Evolutionary conservation across 2,329 filamentous ascomycete species (phyloP), one percentile per base, ranked within the genome.

Genomic region (Byssochlamys sp.): DNA sequence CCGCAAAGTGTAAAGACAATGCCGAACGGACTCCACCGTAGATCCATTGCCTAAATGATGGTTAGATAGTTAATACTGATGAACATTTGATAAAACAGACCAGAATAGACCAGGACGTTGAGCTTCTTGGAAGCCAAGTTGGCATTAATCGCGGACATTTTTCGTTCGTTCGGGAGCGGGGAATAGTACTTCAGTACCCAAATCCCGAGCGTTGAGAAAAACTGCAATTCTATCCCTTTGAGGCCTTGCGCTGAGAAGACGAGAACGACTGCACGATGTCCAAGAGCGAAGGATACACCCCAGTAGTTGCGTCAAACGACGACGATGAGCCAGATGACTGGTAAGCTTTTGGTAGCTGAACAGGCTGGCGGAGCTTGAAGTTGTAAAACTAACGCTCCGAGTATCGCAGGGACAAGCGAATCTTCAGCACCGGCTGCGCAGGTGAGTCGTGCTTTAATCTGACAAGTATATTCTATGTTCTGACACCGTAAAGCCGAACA

Each of bases 281-380:
- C 11, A 83, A 84, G 61, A 77, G 82, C 58, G 79, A 82, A 60
- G 81, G 78, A 69, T 66, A 70, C 35, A 61, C 65, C 28, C 63
- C 65, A 61, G 69, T 71, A 29, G 64, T 72, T 19, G 69, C 74
- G 54, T 69, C 78, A 28, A 79, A 83, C 51, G 83, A 85, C 39
- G 89, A 92, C 58, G 91, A 96, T 74, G 92, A 96, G 74, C 89
- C 89, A 3, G 94, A 97, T 80, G 92, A 96, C 59, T 97, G 92
- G 94, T 97, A 78, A 74, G 83, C 19, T 55, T n/a, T 2, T 28
- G 9, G 39, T 26, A 9, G 12, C 7, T n/a, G 52, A 26, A 14
- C 33, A 33, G 52, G 53, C n/a, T 45, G n/a, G 39, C 7, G n/a
- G 19, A n/a, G 31, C 9, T 55, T 31, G 26, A 50, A 55, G 35